These are phyloP conservation scores for Dactylellina parvicollis DNA, from an alignment of 2,329 filamentous ascomycete genomes.

Conservation along the genomic window DNA sequence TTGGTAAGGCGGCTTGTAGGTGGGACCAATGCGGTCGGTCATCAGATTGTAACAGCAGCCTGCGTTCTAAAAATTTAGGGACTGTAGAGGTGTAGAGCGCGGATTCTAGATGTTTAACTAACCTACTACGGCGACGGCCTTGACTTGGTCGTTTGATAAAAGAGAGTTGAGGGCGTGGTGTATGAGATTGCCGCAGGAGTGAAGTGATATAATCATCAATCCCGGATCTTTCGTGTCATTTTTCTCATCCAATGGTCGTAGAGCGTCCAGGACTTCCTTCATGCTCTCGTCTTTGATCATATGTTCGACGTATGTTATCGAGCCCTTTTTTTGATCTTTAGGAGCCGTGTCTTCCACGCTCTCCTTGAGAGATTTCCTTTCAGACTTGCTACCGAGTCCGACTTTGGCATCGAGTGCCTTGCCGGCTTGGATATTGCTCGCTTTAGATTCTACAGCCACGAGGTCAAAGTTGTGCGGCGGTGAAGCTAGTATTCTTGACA, in stretches of 20 bases:
- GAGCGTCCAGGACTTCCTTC: conserved; percentile 71
- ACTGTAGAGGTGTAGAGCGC: background rate
- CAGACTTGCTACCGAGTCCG: conserved; percentile 75
- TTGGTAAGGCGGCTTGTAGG: conserved; percentile 71
- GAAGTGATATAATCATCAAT: conserved; percentile 87
- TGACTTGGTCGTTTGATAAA: conserved; percentile 81
- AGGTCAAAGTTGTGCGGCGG: conserved; percentile 77
- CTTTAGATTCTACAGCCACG: conserved; percentile 87
- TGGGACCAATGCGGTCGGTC: conserved; percentile 86
- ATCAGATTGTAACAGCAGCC: conserved; percentile 98
- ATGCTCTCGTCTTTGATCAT: conserved; percentile 78
- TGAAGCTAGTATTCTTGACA: conserved; percentile 85
- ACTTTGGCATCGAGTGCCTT: conserved; percentile 85
- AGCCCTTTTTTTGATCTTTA: conserved; percentile 55
- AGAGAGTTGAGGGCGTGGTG: conserved; percentile 92
- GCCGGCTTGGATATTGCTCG: conserved; percentile 86
- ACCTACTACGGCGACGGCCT: conserved; percentile 85
- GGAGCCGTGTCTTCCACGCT: conserved; percentile 43
- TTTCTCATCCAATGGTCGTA: conserved; percentile 62
- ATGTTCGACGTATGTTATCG: conserved; percentile 81
- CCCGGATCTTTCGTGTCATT: conserved; percentile 9
- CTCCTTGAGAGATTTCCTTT: conserved; percentile 54
- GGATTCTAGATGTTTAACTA: background rate
- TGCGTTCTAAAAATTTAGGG: background rate
- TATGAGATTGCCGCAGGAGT: conserved; percentile 96